Base-by-base conservation (phyloP, 1,139 yeast genomes). In the Insectozyma bohioensis region DNA sequence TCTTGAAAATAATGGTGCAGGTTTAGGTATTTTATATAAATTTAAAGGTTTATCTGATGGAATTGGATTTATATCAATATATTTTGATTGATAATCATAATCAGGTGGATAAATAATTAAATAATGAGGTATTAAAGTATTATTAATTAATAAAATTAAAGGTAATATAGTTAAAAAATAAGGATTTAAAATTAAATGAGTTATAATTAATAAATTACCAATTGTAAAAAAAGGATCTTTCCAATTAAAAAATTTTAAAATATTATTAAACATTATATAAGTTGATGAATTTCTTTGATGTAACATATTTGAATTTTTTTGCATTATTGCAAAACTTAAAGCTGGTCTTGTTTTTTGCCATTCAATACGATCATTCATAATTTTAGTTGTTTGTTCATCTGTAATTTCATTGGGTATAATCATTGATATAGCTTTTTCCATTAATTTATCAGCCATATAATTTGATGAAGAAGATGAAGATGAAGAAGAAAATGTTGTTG, bases 1-100 rank as follows among this genome's bases (percentile, higher is more conserved):
- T 34, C 85, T 70, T 12, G 92, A 80, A 31, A 85, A 67, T 52
- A 86, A 87, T 2, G 92, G 85, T 3, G 81, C 85, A 0, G 95
- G 95, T 40, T 75, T 77, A 1, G 95, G 94, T 1, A 72, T 46
- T 9, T 61, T 67, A 10, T 74, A 65, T 5, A 62, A 60, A 28
- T 63, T 55, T 26, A 84, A 47, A 2, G 78, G 77, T 0, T 80
- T 82, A 6, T 58, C 61, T 2, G 82, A 70, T 3, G 85, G 80
- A 0, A 67, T 54, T 4, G 81, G 82, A 49, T 79, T 78, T 5
- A 44, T 40, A 11, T 56, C 66, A 11, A 62, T 24, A 42, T 48
- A 30, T 10, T 40, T 46, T 9, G 26, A 11, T 24, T 26, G 12
- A 19, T 29, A 23, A 1, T 63, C 48, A 4, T 47, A 38, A 36